A percentile compares a stretch with the other conserved stretches of the same genome.
Evolutionary conservation across 305 asterid genomes (phyloP).

Genomic region (Fraxinus sp.): DNA sequence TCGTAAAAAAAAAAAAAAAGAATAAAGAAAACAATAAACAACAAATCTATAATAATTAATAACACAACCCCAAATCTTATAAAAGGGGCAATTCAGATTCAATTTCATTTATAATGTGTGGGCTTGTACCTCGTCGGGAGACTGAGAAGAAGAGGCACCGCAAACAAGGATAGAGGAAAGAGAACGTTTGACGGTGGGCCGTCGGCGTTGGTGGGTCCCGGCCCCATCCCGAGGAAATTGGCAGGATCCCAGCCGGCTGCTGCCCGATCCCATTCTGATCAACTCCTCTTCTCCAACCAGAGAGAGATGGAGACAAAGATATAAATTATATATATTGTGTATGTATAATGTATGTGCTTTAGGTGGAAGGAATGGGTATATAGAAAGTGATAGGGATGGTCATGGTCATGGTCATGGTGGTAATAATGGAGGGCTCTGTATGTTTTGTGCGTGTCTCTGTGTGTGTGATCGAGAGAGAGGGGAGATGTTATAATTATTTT

Average conservation of each 20-base stretch:
- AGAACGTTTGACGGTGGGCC: constrained; percentile 34
- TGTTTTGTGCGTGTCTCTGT: not conserved
- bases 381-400: constrained; percentile 26
- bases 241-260: constrained; percentile 44
- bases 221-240: constrained; percentile 27
- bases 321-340: not conserved
- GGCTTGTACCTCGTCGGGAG: constrained; percentile 26
- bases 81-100: not conserved
- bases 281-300: constrained; percentile 27
- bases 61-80: not conserved
- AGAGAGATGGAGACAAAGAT: constrained; percentile 21
- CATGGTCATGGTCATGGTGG: not conserved
- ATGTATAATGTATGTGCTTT: constrained; percentile 18
- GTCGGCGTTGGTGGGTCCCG: constrained; percentile 29
- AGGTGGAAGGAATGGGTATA: constrained; percentile 25
- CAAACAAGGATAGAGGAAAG: constrained; percentile 46
- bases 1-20: not conserved
- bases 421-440: constrained; percentile 30
- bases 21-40: not conserved
- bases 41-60: not conserved
- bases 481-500: constrained; percentile 16
- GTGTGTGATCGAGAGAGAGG: constrained; percentile 23
- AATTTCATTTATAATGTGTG: not conserved
- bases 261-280: constrained; percentile 51
- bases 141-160: constrained; percentile 40